A percentile compares a stretch with the other conserved stretches of the same genome.
These are phyloP conservation scores for Aspergillus haitiensis DNA, from an alignment of 495 filamentous ascomycete genomes.

Conservation along the genomic window DNA sequence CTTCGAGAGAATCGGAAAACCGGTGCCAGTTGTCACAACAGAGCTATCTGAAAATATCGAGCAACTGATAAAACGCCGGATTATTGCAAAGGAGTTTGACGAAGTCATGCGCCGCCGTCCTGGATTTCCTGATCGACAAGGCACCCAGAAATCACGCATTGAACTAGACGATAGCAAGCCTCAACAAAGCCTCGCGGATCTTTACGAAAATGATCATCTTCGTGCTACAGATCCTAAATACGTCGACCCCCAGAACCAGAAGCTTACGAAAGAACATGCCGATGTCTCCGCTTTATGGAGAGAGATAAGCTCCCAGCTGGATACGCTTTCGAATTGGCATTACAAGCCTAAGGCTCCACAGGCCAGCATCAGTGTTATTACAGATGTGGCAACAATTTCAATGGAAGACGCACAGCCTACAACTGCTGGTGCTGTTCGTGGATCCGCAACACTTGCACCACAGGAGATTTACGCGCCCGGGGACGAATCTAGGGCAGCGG, in stretches of 20 bases:
- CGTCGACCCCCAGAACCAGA: conserved; percentile 77
- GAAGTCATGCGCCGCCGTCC: conserved; percentile 85
- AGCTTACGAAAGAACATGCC: conserved; percentile 75
- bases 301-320: conserved; percentile 75
- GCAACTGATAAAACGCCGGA: conserved; percentile 89
- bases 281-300: conserved; percentile 85
- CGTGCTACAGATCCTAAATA: conserved; percentile 75
- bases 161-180: conserved; percentile 87
- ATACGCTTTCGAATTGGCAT: conserved; percentile 89
- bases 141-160: conserved; percentile 65
- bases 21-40: conserved; percentile 90
- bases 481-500: conserved; percentile 60
- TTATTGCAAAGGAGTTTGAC: conserved; percentile 88
- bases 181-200: conserved; percentile 81
- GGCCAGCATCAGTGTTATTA: conserved; percentile 76
- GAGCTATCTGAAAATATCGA: conserved; percentile 92
- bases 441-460: conserved; percentile 78
- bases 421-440: conserved; percentile 68
- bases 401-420: conserved; percentile 97
- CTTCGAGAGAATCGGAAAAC: conserved; percentile 94
- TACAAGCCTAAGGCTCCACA: conserved; percentile 86
- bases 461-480: conserved; percentile 90
- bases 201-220: conserved; percentile 92
- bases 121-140: conserved; percentile 39
- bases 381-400: conserved; percentile 81